These are phyloP conservation scores for Chamaecrista fasciculata DNA, from an alignment of 306 rosid genomes.

Conservation along the genomic window DNA sequence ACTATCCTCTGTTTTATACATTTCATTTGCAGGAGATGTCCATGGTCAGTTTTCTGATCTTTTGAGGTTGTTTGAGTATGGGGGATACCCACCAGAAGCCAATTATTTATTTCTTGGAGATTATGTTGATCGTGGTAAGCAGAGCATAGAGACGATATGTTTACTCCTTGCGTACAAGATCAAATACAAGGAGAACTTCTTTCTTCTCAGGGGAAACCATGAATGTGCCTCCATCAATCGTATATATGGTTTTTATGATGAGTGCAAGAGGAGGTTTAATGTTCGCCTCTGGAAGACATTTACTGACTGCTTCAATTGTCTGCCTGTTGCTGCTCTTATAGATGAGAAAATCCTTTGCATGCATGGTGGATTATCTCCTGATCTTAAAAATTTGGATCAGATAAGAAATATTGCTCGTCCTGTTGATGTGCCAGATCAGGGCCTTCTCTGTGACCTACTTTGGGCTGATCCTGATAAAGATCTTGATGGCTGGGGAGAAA, in stretches of 20 bases:
- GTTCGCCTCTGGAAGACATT: constrained; percentile 61
- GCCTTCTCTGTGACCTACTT: constrained; percentile 60
- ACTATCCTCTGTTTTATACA: neutral
- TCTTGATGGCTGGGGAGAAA: constrained; percentile 66
- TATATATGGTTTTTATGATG: constrained; percentile 63
- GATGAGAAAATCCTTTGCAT: constrained; percentile 69
- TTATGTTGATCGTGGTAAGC: constrained; percentile 71
- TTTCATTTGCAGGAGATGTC: constrained; percentile 50
- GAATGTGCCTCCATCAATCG: constrained; percentile 70
- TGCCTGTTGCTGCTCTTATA: constrained; percentile 61
- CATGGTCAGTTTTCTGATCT: constrained; percentile 71
- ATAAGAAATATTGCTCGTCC: constrained; percentile 62
- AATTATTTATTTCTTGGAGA: constrained; percentile 65
- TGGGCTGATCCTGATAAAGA: constrained; percentile 76
- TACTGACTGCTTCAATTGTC: constrained; percentile 61
- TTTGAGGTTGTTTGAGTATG: constrained; percentile 58
- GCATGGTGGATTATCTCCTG: constrained; percentile 70
- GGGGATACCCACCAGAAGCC: constrained; percentile 64
- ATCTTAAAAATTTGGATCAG: constrained; percentile 51
- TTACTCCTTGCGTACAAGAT: constrained; percentile 65
- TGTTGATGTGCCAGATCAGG: constrained; percentile 62
- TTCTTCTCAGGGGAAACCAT: constrained; percentile 68
- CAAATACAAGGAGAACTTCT: constrained; percentile 66
- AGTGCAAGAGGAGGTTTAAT: constrained; percentile 62
- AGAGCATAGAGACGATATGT: constrained; percentile 66